A percentile compares a stretch with the other conserved stretches of the same genome.
phyloP scores from a whole-genome alignment of 208 protist genomes.

The Acanthamoeba polyphaga region DNA sequence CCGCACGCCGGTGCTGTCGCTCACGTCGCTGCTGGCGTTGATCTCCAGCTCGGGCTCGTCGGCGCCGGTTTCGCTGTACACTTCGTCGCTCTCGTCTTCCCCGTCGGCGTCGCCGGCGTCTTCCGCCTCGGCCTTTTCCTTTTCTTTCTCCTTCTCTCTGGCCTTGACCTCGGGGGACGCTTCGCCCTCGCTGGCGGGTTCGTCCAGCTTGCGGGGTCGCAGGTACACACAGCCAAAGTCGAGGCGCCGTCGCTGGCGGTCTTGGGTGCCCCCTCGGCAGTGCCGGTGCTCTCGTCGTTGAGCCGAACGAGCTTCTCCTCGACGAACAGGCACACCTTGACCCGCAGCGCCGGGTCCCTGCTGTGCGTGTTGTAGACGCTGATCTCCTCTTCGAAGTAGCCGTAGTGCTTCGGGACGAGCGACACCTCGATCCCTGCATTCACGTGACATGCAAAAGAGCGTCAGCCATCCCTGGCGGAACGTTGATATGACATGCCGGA shows the following conservation, averaged over 20 bases:
- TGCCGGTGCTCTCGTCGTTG: neutral
- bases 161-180: neutral
- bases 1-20: neutral
- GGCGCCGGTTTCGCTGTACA: neutral
- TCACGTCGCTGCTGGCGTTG: constrained; percentile 4
- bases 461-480: neutral
- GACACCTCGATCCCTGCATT: neutral
- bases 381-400: constrained; percentile 81
- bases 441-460: neutral
- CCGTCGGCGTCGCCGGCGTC: neutral
- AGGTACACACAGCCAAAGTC: constrained; percentile 31
- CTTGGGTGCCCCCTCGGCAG: neutral
- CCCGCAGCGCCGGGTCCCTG: constrained; percentile 40
- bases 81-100: neutral
- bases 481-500: neutral
- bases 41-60: neutral
- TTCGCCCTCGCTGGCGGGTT: neutral
- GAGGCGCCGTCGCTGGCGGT: neutral
- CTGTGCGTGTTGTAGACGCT: constrained; percentile 74
- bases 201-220: neutral
- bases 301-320: constrained; percentile 13
- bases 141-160: neutral
- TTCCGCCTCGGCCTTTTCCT: neutral
- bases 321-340: constrained; percentile 54
- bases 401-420: constrained; percentile 70